Evolutionary conservation across 1,139 yeast genomes (phyloP).

Genomic region (Geotrichum klebahnii): DNA sequence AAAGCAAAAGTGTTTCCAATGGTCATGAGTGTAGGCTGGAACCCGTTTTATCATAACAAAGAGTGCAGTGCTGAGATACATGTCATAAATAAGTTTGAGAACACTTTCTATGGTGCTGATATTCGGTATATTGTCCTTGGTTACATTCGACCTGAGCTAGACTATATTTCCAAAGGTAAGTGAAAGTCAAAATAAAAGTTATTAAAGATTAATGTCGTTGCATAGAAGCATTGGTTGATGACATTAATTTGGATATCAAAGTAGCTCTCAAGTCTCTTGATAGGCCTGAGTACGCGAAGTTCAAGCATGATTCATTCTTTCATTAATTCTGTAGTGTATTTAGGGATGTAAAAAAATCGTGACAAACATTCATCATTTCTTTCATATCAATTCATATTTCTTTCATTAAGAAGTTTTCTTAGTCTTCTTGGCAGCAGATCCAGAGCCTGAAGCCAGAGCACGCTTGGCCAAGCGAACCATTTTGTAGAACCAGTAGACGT

Average conservation of each 20-base stretch:
- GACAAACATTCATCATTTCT: conserved; percentile 1
- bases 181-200: background rate
- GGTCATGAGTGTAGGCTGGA: conserved; percentile 96
- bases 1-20: conserved; percentile 58
- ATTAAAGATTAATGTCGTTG: background rate
- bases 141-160: conserved; percentile 83
- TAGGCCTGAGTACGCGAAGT: conserved; percentile 37
- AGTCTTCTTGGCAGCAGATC: conserved; percentile 19
- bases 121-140: conserved; percentile 73
- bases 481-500: conserved; percentile 61
- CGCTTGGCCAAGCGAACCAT: conserved; percentile 49
- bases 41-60: conserved; percentile 81
- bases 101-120: conserved; percentile 76
- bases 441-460: conserved; percentile 19
- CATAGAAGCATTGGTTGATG: conserved; percentile 78
- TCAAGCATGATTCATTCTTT: conserved; percentile 26
- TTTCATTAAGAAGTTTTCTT: background rate
- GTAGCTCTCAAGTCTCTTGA: conserved; percentile 55
- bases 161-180: conserved; percentile 56
- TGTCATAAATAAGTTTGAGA: conserved; percentile 65
- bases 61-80: conserved; percentile 67
- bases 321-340: background rate
- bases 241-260: conserved; percentile 73
- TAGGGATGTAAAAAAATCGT: background rate
- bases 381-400: background rate